These are phyloP conservation scores for Sphaerulina populicola DNA, from an alignment of 2,329 filamentous ascomycete genomes.

Conservation along the genomic window DNA sequence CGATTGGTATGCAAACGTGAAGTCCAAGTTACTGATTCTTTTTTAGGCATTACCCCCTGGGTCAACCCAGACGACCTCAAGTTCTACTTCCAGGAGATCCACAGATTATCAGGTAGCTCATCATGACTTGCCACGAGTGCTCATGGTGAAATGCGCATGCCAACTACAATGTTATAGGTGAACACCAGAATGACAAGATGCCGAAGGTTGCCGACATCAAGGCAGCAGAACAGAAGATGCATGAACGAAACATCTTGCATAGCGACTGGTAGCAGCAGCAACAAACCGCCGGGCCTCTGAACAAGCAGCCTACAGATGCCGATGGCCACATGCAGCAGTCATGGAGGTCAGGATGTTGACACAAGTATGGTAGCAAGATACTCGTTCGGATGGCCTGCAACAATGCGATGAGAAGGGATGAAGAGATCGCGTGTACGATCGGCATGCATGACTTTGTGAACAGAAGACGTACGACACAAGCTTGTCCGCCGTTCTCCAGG, in stretches of 20 bases:
- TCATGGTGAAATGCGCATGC: constrained; percentile 5
- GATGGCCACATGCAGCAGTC: no score
- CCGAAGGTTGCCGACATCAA: constrained; percentile 19
- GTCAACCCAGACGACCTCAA: constrained; percentile 89
- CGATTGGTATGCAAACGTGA: not conserved
- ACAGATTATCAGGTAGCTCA: constrained; percentile 42
- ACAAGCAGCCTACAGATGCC: constrained; percentile 1
- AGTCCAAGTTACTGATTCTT: constrained; percentile 16
- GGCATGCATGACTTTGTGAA: no score
- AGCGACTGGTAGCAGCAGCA: constrained; percentile 27
- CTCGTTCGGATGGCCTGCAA: no score
- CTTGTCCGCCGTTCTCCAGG: not conserved
- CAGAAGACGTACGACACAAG: not conserved
- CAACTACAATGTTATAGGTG: constrained; percentile 30
- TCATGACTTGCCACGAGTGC: constrained; percentile 24
- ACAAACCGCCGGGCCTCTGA: no score
- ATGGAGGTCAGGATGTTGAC: no score
- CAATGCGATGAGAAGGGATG: no score
- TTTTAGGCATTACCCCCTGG: constrained; percentile 76
- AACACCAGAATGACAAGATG: constrained; percentile 21
- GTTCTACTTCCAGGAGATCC: constrained; percentile 90
- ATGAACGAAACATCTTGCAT: constrained; percentile 31
- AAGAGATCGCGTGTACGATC: no score
- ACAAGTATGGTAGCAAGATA: no score
- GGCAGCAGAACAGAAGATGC: constrained; percentile 31